Percentiles rank a stretch among this genome's conserved stretches.
These are phyloP conservation scores for Pichia gijzeniarum DNA, from an alignment of 805 yeast genomes.

Conservation along the genomic window DNA sequence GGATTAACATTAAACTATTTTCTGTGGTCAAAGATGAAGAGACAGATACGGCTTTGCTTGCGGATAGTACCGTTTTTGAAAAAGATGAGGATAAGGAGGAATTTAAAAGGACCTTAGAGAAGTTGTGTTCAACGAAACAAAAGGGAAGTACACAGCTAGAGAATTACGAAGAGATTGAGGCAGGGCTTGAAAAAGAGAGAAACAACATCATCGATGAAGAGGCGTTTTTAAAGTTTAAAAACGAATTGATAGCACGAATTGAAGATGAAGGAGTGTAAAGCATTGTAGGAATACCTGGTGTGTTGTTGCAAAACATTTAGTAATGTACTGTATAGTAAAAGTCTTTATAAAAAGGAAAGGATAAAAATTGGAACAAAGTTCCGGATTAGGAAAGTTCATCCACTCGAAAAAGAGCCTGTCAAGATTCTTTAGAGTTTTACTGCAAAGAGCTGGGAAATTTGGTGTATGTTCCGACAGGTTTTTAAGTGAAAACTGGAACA, in stretches of 20 bases:
- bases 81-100: not conserved
- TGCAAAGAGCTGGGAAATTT: too few species aligned
- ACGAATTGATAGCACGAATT: constrained; percentile 18
- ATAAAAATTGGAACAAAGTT: not conserved
- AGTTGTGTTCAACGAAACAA: not conserved
- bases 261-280: constrained; percentile 14
- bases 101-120: constrained; percentile 8
- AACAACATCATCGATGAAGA: constrained; percentile 4
- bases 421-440: too few species aligned
- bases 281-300: not conserved
- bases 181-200: not conserved
- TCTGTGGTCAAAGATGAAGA: constrained; percentile 14
- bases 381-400: not conserved
- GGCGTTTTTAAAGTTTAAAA: constrained; percentile 12
- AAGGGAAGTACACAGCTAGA: not conserved
- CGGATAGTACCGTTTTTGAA: not conserved
- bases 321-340: too few species aligned
- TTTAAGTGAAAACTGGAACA: too few species aligned
- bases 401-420: not conserved
- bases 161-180: not conserved
- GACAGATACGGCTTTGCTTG: not conserved
- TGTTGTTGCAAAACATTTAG: not conserved
- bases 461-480: too few species aligned
- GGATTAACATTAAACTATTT: constrained; percentile 25
- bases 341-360: not conserved